phyloP scores from a whole-genome alignment of 768 basidiomycete genomes.

The Suillus cothurnatus region DNA sequence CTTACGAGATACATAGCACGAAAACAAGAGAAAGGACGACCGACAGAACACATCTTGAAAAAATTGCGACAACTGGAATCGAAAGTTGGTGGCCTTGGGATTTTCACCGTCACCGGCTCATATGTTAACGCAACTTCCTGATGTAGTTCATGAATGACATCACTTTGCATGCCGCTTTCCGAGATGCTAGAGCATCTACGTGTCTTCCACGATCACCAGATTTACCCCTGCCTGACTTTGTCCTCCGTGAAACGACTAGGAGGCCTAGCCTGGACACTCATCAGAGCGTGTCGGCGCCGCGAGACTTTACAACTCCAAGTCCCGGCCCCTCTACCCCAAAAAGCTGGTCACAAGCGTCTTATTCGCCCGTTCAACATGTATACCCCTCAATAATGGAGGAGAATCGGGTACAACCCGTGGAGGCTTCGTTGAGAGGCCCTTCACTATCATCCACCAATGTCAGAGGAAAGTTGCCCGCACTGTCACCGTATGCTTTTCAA shows the following conservation, averaged over 20 bases:
- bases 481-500: neutral
- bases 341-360: neutral
- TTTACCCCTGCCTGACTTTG: constrained; percentile 24
- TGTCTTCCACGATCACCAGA: constrained; percentile 27
- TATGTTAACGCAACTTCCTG: neutral
- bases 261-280: neutral
- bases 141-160: constrained; percentile 33
- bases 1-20: constrained; percentile 32
- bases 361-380: neutral
- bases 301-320: neutral
- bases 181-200: constrained; percentile 34
- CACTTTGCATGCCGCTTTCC: constrained; percentile 31
- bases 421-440: neutral
- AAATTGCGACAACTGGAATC: constrained; percentile 31
- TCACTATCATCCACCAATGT: neutral
- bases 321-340: neutral
- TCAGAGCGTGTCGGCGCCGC: neutral
- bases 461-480: neutral
- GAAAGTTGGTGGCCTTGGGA: constrained; percentile 23
- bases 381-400: neutral
- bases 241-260: neutral
- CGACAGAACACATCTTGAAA: constrained; percentile 31
- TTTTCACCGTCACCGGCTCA: neutral
- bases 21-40: constrained; percentile 32
- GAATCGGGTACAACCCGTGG: neutral